Percentiles rank a stretch among this genome's conserved stretches.
phyloP scores from a whole-genome alignment of 148 eudicot genomes.

The Vaccinium myrtillus region DNA sequence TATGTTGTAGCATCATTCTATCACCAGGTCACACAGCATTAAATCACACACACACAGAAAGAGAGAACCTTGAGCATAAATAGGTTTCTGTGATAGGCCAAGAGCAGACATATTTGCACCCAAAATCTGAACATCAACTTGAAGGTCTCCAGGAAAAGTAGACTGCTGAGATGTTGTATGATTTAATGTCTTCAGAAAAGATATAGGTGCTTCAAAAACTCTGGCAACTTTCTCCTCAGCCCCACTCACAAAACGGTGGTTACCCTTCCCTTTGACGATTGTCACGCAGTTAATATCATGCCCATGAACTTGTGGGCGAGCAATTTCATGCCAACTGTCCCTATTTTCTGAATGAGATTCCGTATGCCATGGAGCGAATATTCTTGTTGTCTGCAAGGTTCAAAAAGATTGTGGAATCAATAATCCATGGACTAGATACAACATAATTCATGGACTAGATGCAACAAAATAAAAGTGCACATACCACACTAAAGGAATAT shows the following conservation, averaged over 20 bases:
- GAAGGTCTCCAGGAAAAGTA: slow-evolving; percentile 55
- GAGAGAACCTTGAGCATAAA: slow-evolving; percentile 62
- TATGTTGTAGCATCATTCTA: neutral
- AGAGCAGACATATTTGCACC: slow-evolving; percentile 99
- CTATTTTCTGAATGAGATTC: slow-evolving; percentile 30
- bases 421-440: neutral
- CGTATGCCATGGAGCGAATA: slow-evolving; percentile 75
- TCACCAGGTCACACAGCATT: neutral
- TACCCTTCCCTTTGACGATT: slow-evolving; percentile 79
- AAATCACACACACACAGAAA: neutral
- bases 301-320: slow-evolving; percentile 99
- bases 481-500: neutral
- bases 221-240: slow-evolving; percentile 97
- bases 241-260: slow-evolving; percentile 89
- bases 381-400: slow-evolving; percentile 72
- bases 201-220: slow-evolving; percentile 96
- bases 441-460: neutral
- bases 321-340: slow-evolving; percentile 87
- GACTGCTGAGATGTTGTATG: slow-evolving; percentile 50
- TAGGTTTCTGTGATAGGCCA: slow-evolving; percentile 96
- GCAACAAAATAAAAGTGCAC: neutral
- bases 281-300: slow-evolving; percentile 92
- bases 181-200: slow-evolving; percentile 87
- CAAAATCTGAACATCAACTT: slow-evolving; percentile 72
- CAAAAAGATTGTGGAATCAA: slow-evolving; percentile 4